A percentile compares a stretch with the other conserved stretches of the same genome.
These are phyloP conservation scores for Vitis rotundifolia DNA, from an alignment of 164 flowering plant species.

Conservation along the genomic window DNA sequence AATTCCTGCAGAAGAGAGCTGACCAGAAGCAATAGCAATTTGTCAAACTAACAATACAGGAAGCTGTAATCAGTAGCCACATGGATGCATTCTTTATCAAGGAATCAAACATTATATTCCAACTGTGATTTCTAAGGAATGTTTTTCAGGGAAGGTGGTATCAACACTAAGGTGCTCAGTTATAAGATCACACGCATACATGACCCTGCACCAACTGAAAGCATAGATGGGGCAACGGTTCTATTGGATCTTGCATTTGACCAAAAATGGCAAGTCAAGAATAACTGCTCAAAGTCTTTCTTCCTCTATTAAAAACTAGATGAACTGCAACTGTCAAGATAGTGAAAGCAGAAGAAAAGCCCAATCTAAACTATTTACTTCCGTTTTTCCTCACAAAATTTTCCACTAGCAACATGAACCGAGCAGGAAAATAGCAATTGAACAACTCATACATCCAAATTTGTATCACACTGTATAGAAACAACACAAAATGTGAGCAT, in stretches of 20 bases:
- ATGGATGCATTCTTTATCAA: neutral
- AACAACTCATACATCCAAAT: no score
- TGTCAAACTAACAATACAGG: conserved; percentile 11
- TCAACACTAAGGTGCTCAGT: no score
- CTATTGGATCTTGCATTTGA: neutral
- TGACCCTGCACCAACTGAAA: neutral
- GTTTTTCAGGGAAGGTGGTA: neutral
- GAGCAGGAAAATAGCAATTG: no score
- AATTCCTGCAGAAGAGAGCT: conserved; percentile 92
- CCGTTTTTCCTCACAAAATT: no score
- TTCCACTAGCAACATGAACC: no score
- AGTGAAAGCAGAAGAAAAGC: no score
- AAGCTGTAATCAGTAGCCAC: neutral
- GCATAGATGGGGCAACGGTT: neutral
- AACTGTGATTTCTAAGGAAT: neutral
- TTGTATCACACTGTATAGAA: no score
- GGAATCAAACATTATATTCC: neutral
- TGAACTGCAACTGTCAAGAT: no score
- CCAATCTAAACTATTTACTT: no score
- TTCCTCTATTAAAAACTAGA: neutral
- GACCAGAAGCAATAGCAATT: conserved; percentile 19
- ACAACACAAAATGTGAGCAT: no score
- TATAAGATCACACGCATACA: neutral
- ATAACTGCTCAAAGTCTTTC: no score
- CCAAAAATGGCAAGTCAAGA: neutral